Base-by-base conservation (phyloP, 2,329 filamentous ascomycete species). In the Stagonosporopsis chrysanthemi region DNA sequence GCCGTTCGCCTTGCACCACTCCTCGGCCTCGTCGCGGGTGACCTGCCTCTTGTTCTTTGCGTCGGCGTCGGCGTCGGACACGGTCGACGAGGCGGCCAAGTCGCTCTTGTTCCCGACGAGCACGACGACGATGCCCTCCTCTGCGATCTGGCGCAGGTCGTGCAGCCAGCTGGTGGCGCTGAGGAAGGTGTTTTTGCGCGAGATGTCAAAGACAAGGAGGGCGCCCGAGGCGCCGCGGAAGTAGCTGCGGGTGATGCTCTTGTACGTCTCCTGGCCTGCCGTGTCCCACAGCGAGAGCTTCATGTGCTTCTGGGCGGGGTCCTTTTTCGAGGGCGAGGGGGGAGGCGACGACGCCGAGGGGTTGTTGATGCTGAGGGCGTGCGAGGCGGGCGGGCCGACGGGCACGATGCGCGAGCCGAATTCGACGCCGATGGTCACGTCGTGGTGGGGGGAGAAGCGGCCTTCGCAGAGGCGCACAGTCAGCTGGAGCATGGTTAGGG, bases 381-480 rank as follows among this genome's bases (percentile, higher is more conserved):
- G 81, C 26, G 85, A 87, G 26, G 92, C 89, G 3, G 92, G 92
- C 26, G 91, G 91, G 1, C 92, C 92, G 66, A 97, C 93, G 55
- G 93, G 90, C 52, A 97, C 91, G 74, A 97, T 94, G 71, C 92
- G 88, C 47, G 91, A 96, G 70, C 94, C 94, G 77, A 97, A 97
- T 77, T 98, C 94, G 63, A 97, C 93, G 66, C 93, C 93, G 73
- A 97, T 97, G 64, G 94, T 98, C 66, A 97, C 94, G 83, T 97
- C 93, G 84, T 97, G 94, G 75, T 95, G 90, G 52, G 90, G 86
- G 52, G 91, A 92, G 83, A 98, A 97, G 76, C 94, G 91, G 70
- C 93, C 93, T 84, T 97, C 94, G 81, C 94, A 97, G 63, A 98
- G 90, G 63, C 94, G 91, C 75, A 97, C 93, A 54, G 93, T 97